Evolutionary conservation across 176 grass and related monocot species (phyloP).

Genomic region (Rhynchospora pubera): DNA sequence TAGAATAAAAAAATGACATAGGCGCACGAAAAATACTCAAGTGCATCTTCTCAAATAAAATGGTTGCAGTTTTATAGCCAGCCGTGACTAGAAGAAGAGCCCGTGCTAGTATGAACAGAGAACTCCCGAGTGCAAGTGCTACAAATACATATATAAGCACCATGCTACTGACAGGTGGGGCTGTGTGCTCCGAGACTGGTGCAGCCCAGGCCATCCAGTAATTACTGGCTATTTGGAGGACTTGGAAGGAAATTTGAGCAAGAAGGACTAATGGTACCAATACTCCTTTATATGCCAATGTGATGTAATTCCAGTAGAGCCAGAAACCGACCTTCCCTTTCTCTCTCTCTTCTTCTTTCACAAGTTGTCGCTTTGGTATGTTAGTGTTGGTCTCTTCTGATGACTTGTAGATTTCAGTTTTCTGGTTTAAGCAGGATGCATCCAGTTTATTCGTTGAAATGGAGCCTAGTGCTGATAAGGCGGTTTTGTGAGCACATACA

Average conservation of each 20-base stretch:
- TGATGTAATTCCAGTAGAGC: conserved; percentile 66
- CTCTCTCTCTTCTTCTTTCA: conserved; percentile 74
- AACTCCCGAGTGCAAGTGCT: conserved; percentile 35
- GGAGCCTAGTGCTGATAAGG: conserved; percentile 39
- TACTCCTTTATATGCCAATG: conserved; percentile 44
- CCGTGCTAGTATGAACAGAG: conserved; percentile 34
- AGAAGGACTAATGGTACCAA: conserved; percentile 49
- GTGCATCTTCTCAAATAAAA: conserved; percentile 39
- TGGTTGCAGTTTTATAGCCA: conserved; percentile 30
- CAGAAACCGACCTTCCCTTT: conserved; percentile 49
- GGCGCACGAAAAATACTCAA: conserved; percentile 28
- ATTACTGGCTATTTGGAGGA: conserved; percentile 51
- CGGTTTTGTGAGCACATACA: conserved; percentile 61
- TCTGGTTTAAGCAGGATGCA: conserved; percentile 18
- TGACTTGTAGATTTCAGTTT: conserved; percentile 25
- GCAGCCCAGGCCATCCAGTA: conserved; percentile 61
- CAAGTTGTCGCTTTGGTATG: conserved; percentile 41
- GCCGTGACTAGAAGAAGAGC: conserved; percentile 32
- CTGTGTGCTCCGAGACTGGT: conserved; percentile 30
- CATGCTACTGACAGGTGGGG: conserved; percentile 33
- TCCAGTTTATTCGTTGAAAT: conserved; percentile 3
- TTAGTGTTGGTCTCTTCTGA: conserved; percentile 25
- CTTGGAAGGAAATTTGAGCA: conserved; percentile 43
- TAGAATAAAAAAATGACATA: conserved; percentile 47
- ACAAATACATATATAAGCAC: conserved; percentile 40